Evolutionary conservation across 371 early-diverging fungal genomes (phyloP), one percentile per base, ranked within the genome.

Genomic region (Fennellomyces sp.): DNA sequence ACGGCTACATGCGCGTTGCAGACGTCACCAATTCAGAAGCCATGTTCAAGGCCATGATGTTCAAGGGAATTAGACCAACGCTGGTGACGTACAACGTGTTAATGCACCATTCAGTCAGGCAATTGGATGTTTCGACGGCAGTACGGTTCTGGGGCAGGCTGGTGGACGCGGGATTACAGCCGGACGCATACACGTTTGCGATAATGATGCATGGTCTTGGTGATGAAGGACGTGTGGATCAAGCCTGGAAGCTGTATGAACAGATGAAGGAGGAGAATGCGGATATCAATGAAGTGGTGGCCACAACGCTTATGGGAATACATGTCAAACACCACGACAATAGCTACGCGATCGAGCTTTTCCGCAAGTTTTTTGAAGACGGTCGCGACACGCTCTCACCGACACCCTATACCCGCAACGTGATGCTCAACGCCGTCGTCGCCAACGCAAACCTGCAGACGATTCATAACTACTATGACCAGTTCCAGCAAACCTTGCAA

Each of bases 281-380:
- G 3, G 56, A 65, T 26, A 49, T 72, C 2, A 76, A 78, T 29
- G 51, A 53, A 4, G 68, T 71, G 3, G 60, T 78, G 19, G 73
- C 67, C 28, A 81, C 76, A 2, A 69, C 78, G 0, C 52, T 81
- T 23, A 74, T 81, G 73, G 73, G 71, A 1, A 78, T 78, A 64
- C 78, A 81, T 50, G 69, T 73, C n/a, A 69, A 72, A n/a, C 68
- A 73, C 3, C 64, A 74, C 8, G 81, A 81, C 59, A 69, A 78
- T 41, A 61, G 63, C 33, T 64, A 73, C 28, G 72, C 74, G 11
- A 51, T 72, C 10, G 31, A 72, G 13, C 42, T 81, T 11, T 81
- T 72, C 33, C 62, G 57, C 17, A 30, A 68, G 17, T 81, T 81
- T 25, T 81, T 78, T 17, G 42, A 52, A 23, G 2, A 19, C 4